A percentile compares a stretch with the other conserved stretches of the same genome.
phyloP scores from a whole-genome alignment of 352 stramenopile genomes.

The Phytophthora litchii region DNA sequence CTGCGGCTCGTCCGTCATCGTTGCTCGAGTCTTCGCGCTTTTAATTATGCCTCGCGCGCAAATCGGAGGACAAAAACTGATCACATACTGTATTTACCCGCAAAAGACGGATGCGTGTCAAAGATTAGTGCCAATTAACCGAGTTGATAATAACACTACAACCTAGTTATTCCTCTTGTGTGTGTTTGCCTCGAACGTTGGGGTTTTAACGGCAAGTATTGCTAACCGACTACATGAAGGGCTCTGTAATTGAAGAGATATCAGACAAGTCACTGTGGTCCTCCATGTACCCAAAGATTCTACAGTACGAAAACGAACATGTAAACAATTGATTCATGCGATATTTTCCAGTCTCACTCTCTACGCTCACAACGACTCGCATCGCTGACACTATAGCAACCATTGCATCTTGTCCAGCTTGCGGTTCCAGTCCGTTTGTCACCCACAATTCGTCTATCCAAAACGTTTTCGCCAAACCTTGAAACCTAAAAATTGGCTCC shows the following conservation, averaged over 20 bases:
- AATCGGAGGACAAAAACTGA: constrained; percentile 1
- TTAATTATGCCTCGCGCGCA: constrained; percentile 26
- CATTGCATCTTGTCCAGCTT: constrained; percentile 1
- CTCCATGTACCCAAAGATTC: no score
- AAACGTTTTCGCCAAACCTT: neutral
- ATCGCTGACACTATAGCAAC: neutral
- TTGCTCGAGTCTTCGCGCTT: constrained; percentile 21
- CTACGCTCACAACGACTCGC: no score
- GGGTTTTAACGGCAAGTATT: no score
- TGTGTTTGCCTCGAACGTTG: no score
- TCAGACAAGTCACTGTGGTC: no score
- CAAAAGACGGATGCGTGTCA: constrained; percentile 2
- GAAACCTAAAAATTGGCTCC: constrained; percentile 3
- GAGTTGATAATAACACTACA: no score
- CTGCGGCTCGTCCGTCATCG: constrained; percentile 24
- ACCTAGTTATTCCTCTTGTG: no score
- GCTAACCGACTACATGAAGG: no score
- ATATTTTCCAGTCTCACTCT: no score
- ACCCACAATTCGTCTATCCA: neutral
- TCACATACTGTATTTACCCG: constrained; percentile 4
- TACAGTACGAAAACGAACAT: no score
- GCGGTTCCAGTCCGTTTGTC: neutral
- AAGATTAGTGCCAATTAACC: neutral
- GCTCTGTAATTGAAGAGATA: no score
- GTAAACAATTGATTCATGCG: no score